Evolutionary conservation across 1,139 yeast species (phyloP).

Genomic region (Hyphopichia pseudoburtonii): DNA sequence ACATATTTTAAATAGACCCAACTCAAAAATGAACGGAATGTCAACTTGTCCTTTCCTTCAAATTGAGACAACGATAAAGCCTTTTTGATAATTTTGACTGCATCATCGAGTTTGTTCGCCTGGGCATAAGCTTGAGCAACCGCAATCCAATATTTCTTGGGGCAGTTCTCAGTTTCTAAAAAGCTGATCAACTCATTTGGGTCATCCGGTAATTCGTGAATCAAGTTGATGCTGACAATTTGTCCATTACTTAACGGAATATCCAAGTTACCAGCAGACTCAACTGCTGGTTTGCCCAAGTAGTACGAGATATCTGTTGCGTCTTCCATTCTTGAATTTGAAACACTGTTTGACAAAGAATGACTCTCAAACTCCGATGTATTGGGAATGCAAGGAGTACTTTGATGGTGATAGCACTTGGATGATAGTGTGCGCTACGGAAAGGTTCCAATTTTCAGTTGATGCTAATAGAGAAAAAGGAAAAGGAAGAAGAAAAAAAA

Average conservation of each 20-base stretch:
- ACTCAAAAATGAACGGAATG: conserved; percentile 62
- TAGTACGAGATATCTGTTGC: conserved; percentile 40
- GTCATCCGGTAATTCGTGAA: conserved; percentile 82
- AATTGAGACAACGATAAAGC: conserved; percentile 48
- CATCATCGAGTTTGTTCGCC: conserved; percentile 58
- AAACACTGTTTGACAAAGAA: too few relatives aligned
- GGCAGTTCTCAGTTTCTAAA: conserved; percentile 76
- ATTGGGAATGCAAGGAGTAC: not conserved
- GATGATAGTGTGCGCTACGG: too few relatives aligned
- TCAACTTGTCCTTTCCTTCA: conserved; percentile 49
- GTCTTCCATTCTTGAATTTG: conserved; percentile 23
- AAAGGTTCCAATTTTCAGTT: not conserved
- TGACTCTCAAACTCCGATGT: not conserved
- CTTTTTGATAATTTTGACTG: conserved; percentile 59
- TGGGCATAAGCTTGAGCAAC: conserved; percentile 81
- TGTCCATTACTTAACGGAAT: conserved; percentile 72
- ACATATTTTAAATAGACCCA: conserved; percentile 65
- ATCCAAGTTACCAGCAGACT: conserved; percentile 45
- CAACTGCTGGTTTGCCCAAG: conserved; percentile 33
- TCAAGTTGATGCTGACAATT: conserved; percentile 65
- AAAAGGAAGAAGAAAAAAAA: too few relatives aligned
- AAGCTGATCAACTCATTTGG: conserved; percentile 78
- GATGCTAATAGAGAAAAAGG: conserved; percentile 3
- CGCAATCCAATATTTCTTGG: conserved; percentile 76
- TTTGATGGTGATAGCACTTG: too few relatives aligned